phyloP scores from a whole-genome alignment of 495 filamentous ascomycete species.

The Lophiotrema nucula region DNA sequence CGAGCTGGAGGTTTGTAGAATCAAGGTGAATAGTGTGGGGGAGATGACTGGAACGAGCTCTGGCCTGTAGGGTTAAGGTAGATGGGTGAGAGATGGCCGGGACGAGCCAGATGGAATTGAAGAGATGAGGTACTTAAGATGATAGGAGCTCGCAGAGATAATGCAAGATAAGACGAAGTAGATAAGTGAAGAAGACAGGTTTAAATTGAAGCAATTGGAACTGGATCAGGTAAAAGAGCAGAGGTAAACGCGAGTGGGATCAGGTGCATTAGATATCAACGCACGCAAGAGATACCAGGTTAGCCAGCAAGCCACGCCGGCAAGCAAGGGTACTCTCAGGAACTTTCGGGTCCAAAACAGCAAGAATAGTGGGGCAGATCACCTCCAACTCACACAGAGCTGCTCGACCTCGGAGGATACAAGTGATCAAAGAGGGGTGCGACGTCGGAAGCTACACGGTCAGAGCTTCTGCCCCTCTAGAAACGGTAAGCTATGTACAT shows the following conservation, averaged over 20 bases:
- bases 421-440: constrained; percentile 9
- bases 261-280: constrained; percentile 5
- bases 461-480: background rate
- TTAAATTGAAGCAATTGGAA: too few relatives aligned
- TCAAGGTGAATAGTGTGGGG: background rate
- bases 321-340: background rate
- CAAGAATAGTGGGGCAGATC: constrained; percentile 7
- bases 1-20: background rate
- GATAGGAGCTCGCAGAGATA: background rate
- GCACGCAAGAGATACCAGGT: constrained; percentile 2
- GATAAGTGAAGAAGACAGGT: too few relatives aligned
- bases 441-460: background rate
- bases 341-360: background rate
- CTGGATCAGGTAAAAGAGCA: background rate
- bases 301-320: background rate
- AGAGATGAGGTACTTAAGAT: too few relatives aligned
- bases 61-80: background rate
- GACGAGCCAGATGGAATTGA: too few relatives aligned
- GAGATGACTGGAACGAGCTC: background rate
- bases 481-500: background rate
- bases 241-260: background rate
- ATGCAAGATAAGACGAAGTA: too few relatives aligned
- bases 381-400: background rate
- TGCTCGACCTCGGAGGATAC: constrained; percentile 10
- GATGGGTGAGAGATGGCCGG: background rate